Evolutionary conservation across 148 eudicot species (phyloP), one percentile per base, ranked within the genome.

Genomic region (Chenopodium album): DNA sequence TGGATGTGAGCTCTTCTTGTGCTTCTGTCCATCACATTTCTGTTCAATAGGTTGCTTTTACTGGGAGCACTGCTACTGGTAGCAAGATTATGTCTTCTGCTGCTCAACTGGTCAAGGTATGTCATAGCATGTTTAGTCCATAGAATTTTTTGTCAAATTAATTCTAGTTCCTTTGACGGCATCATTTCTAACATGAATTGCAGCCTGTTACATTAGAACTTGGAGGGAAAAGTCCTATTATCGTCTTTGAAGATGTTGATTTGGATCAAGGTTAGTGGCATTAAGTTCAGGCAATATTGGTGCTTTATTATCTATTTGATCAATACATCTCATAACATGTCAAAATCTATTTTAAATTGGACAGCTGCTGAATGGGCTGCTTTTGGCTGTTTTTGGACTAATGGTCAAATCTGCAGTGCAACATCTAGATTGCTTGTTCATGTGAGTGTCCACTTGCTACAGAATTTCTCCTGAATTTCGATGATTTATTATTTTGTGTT

Each of bases 371-470:
- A 97, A 84, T 97, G 98, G 99, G 83, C 97, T 78, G 84, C 88
- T 44, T 97, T 94, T 85, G 99, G 99, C 66, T 91, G 98, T 89
- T 94, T 97, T 85, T 97, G 99, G 99, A 97, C 98, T 78, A 97
- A 97, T 84, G 99, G 99, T 76, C 99, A 97, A 85, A 97, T 97
- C 73, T 97, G 99, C 86, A 94, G 99, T 87, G 98, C 99, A 67
- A 97, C 99, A 44, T 97, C 99, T 76, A 94, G 99, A 54, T 90
- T 97, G 80, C 62, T 97, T 73, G 93, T 97, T 74, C 99, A 97
- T 78, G 99, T 94, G 88, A 82, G 92, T 70, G 65, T 56, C 75
- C 69, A 47, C 75, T 37, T 63, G 12, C 32, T 59, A 5, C 29
- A 50, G 71, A 37, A 64, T 29, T 31, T 11, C 19, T 54, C 28